These are phyloP conservation scores for Phytopythium mirpurense DNA, from an alignment of 352 stramenopile species.

Conservation along the genomic window DNA sequence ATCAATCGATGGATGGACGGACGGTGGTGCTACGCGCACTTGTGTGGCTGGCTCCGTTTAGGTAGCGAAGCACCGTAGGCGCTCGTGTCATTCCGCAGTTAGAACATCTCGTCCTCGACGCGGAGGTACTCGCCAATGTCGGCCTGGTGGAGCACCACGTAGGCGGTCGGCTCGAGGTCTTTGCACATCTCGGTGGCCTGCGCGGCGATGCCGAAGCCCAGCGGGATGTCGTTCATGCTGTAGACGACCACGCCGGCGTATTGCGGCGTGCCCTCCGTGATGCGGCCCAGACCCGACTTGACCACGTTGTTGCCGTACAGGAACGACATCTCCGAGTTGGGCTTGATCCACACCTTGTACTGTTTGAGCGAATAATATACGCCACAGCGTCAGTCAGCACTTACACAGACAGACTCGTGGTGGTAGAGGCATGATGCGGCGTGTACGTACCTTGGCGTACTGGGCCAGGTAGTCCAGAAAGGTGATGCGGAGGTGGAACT, in stretches of 20 bases:
- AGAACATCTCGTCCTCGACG: slow-evolving; percentile 98
- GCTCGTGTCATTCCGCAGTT: slow-evolving; percentile 19
- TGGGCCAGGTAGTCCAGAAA: slow-evolving; percentile 98
- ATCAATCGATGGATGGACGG: too few relatives aligned
- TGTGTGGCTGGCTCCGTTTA: too few relatives aligned
- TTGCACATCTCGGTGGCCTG: slow-evolving; percentile 95
- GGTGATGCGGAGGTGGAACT: slow-evolving; percentile 98
- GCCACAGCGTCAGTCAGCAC: too few relatives aligned
- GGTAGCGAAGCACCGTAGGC: neutral
- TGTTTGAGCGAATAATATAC: slow-evolving; percentile 20
- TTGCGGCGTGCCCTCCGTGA: slow-evolving; percentile 97
- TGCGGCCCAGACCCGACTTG: slow-evolving; percentile 96
- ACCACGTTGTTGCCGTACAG: slow-evolving; percentile 99
- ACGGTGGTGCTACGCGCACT: too few relatives aligned
- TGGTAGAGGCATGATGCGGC: too few relatives aligned
- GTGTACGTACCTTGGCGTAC: slow-evolving; percentile 76
- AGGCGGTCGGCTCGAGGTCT: slow-evolving; percentile 94
- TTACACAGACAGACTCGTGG: too few relatives aligned
- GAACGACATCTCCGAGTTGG: slow-evolving; percentile 99
- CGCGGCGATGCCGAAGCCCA: slow-evolving; percentile 97
- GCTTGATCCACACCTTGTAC: slow-evolving; percentile 99
- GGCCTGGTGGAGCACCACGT: slow-evolving; percentile 98
- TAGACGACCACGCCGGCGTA: slow-evolving; percentile 98
- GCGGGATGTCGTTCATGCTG: slow-evolving; percentile 97
- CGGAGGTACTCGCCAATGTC: slow-evolving; percentile 99